Evolutionary conservation across 2,329 filamentous ascomycete species (phyloP).

Genomic region (Xylaria arbuscula): DNA sequence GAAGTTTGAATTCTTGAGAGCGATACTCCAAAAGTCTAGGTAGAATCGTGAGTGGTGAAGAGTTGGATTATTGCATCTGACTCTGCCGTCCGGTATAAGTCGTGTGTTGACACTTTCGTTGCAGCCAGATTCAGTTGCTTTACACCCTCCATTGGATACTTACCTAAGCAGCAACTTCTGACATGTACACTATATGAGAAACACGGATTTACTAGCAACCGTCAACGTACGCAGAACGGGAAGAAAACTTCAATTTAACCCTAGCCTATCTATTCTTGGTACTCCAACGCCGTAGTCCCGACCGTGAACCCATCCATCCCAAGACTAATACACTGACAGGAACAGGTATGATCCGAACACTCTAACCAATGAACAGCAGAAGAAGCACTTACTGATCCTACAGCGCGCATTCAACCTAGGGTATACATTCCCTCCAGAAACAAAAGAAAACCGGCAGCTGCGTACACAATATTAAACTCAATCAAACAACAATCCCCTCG

Average conservation of each 20-base stretch:
- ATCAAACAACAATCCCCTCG: background rate
- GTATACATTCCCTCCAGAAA: constrained; percentile 17
- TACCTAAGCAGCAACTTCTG: background rate
- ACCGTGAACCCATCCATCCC: constrained; percentile 5
- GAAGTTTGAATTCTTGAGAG: too few relatives aligned
- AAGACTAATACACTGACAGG: constrained; percentile 14
- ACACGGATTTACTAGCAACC: background rate
- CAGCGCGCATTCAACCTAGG: constrained; percentile 22
- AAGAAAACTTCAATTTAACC: constrained; percentile 2
- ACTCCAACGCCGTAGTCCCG: constrained; percentile 17
- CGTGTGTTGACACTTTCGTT: too few relatives aligned
- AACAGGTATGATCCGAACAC: constrained; percentile 17
- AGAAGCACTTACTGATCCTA: constrained; percentile 27
- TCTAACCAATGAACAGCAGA: constrained; percentile 21
- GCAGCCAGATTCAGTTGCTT: too few relatives aligned
- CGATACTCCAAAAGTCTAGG: too few relatives aligned
- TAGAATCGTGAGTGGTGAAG: too few relatives aligned
- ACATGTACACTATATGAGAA: background rate
- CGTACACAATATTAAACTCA: background rate
- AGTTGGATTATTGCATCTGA: too few relatives aligned
- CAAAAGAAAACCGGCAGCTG: constrained; percentile 9
- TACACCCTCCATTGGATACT: too few relatives aligned
- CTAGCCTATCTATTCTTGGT: constrained; percentile 16
- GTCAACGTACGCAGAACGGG: background rate
- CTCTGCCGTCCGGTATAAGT: too few relatives aligned